A percentile compares a stretch with the other conserved stretches of the same genome.
These are phyloP conservation scores for Cucurbita ficifolia DNA, from an alignment of 306 rosid species.

Conservation along the genomic window DNA sequence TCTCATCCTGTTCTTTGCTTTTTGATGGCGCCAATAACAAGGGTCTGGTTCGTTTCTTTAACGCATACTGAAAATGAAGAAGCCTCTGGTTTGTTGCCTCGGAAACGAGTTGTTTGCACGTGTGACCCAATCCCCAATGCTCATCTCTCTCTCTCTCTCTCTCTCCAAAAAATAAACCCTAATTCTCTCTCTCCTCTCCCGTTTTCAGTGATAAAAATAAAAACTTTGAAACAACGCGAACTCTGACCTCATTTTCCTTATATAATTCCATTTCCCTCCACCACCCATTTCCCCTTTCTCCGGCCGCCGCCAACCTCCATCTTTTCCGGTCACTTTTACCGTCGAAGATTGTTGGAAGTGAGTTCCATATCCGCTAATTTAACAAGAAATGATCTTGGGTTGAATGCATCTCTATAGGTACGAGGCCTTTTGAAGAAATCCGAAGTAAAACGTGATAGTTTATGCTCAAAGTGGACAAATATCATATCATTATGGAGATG, in stretches of 20 bases:
- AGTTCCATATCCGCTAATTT: no score
- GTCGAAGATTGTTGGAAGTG: no score
- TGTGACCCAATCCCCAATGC: conserved; percentile 83
- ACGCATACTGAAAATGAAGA: not conserved
- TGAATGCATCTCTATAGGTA: no score
- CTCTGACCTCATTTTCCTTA: not conserved
- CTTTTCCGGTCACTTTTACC: not conserved
- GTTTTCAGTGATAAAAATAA: not conserved
- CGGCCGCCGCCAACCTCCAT: not conserved
- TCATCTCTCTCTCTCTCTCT: conserved; percentile 11
- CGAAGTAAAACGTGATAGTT: no score
- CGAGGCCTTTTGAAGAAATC: no score
- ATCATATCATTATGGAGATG: no score
- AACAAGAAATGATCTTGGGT: no score
- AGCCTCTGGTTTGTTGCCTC: conserved; percentile 65
- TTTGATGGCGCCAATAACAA: not conserved
- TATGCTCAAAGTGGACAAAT: no score
- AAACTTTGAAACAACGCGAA: not conserved
- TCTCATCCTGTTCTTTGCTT: not conserved
- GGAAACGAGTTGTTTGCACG: conserved; percentile 77
- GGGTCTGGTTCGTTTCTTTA: conserved; percentile 29
- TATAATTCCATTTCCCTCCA: not conserved
- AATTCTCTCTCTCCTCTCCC: conserved; percentile 5
- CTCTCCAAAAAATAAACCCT: conserved; percentile 18
- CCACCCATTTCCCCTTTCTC: not conserved